Evolutionary conservation across 768 basidiomycete genomes (phyloP).

Genomic region (Piloderma croceum): DNA sequence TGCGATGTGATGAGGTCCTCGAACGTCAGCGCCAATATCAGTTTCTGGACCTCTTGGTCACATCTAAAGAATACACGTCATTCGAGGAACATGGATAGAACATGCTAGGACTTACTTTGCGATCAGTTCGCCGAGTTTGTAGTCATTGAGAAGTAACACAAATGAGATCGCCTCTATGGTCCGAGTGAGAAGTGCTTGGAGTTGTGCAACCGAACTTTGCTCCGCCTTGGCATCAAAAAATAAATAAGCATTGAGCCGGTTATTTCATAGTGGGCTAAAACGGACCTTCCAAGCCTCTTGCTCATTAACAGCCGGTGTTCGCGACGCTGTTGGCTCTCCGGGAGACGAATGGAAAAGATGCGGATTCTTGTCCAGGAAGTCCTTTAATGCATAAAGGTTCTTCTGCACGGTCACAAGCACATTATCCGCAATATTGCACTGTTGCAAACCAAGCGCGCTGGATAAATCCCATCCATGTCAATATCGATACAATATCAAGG

Average conservation of each 20-base stretch:
- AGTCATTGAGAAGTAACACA: slow-evolving; percentile 86
- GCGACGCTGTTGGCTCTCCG: slow-evolving; percentile 55
- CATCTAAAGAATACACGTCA: slow-evolving; percentile 50
- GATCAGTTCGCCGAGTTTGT: slow-evolving; percentile 80
- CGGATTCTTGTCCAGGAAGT: slow-evolving; percentile 74
- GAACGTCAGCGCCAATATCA: slow-evolving; percentile 69
- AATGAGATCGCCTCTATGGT: slow-evolving; percentile 95
- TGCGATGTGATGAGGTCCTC: slow-evolving; percentile 82
- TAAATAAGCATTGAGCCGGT: too few species aligned
- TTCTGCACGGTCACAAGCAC: slow-evolving; percentile 67
- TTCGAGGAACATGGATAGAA: neutral
- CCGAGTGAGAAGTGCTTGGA: slow-evolving; percentile 69
- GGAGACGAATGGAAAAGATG: slow-evolving; percentile 82
- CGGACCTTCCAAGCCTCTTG: slow-evolving; percentile 87
- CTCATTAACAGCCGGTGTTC: slow-evolving; percentile 53
- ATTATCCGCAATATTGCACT: slow-evolving; percentile 59
- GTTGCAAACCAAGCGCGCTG: slow-evolving; percentile 43
- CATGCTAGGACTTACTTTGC: slow-evolving; percentile 50
- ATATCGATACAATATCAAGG: slow-evolving; percentile 6
- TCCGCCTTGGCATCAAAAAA: too few species aligned
- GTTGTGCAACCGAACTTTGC: slow-evolving; percentile 73
- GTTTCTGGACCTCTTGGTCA: slow-evolving; percentile 62
- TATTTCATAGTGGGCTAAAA: too few species aligned
- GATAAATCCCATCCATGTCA: slow-evolving; percentile 1
- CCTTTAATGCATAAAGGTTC: slow-evolving; percentile 72